Evolutionary conservation across 1,284 basidiomycete species (phyloP).

Genomic region (Rhodotorula sp.): DNA sequence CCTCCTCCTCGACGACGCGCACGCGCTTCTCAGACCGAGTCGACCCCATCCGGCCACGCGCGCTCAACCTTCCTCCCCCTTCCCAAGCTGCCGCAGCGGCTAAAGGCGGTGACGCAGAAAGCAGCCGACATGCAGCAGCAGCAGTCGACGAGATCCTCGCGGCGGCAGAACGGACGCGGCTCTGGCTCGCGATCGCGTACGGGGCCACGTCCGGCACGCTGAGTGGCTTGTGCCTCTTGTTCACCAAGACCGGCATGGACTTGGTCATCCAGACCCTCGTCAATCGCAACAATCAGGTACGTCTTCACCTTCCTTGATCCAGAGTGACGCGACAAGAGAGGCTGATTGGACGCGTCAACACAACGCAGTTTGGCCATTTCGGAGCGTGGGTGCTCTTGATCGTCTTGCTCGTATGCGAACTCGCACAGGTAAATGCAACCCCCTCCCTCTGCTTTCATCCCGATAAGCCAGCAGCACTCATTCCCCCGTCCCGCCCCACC

Average conservation of each 20-base stretch:
- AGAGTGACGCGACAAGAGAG: not conserved
- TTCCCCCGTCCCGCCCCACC: not conserved
- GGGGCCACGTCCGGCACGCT: conserved; percentile 87
- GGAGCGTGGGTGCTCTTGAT: conserved; percentile 73
- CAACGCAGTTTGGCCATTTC: conserved; percentile 29
- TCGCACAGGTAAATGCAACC: conserved; percentile 61
- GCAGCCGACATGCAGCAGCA: not conserved
- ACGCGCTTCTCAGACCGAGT: not conserved
- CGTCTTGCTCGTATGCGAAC: conserved; percentile 66
- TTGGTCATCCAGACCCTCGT: conserved; percentile 74
- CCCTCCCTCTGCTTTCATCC: conserved; percentile 21
- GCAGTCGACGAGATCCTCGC: not conserved
- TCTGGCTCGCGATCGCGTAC: conserved; percentile 79
- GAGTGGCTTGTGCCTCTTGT: conserved; percentile 86
- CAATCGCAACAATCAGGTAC: conserved; percentile 73
- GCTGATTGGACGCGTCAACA: not conserved
- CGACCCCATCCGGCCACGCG: not conserved
- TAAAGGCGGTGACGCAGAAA: not conserved
- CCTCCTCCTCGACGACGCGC: not conserved
- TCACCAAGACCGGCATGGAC: conserved; percentile 92
- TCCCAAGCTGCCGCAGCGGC: not conserved
- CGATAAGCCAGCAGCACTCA: conserved; percentile 30
- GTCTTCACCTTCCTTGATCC: conserved; percentile 35
- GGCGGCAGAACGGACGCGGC: conserved; percentile 52
- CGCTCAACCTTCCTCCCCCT: not conserved